Evolutionary conservation across 192 early-diverging fungal genomes (phyloP).

Genomic region (Haplosporangium gracile): DNA sequence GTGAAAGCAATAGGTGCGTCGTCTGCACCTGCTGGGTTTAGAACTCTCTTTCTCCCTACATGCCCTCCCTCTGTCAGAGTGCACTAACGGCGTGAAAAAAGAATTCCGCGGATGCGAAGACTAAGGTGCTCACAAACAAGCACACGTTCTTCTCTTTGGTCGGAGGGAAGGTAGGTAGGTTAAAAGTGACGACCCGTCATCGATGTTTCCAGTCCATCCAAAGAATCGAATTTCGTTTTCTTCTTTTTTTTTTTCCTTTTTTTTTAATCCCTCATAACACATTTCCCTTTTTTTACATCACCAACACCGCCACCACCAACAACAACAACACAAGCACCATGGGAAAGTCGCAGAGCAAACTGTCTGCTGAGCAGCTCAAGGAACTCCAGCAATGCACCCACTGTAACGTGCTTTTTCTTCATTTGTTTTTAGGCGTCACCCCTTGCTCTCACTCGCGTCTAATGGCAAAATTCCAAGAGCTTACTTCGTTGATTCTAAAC

Average conservation of each 20-base stretch:
- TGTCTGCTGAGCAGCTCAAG: conserved; percentile 79
- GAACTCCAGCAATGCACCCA: conserved; percentile 83
- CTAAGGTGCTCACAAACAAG: background rate
- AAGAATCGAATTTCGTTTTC: too few relatives aligned
- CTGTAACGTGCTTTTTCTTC: conserved; percentile 68
- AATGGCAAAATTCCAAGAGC: background rate
- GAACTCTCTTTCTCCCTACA: too few relatives aligned
- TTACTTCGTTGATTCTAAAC: background rate
- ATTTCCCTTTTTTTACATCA: background rate
- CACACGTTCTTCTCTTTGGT: background rate
- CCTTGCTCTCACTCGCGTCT: background rate
- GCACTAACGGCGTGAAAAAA: background rate
- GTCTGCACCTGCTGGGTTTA: too few relatives aligned
- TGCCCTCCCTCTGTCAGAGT: too few relatives aligned
- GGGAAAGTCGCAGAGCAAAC: conserved; percentile 89
- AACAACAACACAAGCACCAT: conserved; percentile 54
- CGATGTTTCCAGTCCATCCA: too few relatives aligned
- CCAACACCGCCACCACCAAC: background rate
- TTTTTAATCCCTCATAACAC: background rate
- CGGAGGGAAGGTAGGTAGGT: background rate
- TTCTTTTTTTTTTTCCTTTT: background rate
- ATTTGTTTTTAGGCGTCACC: background rate
- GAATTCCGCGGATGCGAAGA: background rate
- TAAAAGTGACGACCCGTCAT: background rate
- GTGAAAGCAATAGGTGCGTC: too few relatives aligned